These are phyloP conservation scores for Thielaviopsis euricoi DNA, from an alignment of 2,329 filamentous ascomycete species.

Conservation along the genomic window DNA sequence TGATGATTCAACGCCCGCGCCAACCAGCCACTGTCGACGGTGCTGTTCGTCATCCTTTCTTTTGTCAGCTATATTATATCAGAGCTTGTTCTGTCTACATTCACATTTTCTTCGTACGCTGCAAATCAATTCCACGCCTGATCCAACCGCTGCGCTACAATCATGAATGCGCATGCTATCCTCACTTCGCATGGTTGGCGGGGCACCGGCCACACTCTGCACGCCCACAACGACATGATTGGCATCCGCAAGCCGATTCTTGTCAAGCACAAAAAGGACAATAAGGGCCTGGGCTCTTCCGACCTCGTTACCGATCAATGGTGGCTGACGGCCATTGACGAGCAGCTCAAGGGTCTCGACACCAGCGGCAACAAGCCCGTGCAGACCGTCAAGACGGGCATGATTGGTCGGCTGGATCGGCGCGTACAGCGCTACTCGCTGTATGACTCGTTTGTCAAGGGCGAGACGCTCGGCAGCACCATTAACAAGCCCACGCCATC, in stretches of 20 bases:
- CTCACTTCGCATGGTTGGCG: conserved; percentile 81
- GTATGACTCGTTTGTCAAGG: conserved; percentile 73
- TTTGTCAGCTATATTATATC: too few relatives aligned
- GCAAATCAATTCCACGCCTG: background rate
- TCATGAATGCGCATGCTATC: conserved; percentile 72
- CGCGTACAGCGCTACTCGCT: conserved; percentile 44
- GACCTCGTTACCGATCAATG: conserved; percentile 64
- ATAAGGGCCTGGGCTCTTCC: conserved; percentile 65
- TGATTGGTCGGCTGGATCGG: conserved; percentile 39
- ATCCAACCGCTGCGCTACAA: background rate
- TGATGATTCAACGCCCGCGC: background rate
- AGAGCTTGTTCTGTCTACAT: too few relatives aligned
- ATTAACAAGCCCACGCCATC: conserved; percentile 20
- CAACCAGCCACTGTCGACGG: background rate
- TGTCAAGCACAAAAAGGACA: conserved; percentile 67
- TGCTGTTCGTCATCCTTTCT: background rate
- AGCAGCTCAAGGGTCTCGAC: conserved; percentile 68
- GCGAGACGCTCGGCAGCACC: conserved; percentile 62
- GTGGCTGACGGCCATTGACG: conserved; percentile 93
- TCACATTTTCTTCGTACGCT: too few relatives aligned
- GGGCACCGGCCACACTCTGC: conserved; percentile 74
- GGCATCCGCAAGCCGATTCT: conserved; percentile 74
- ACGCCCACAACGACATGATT: conserved; percentile 52
- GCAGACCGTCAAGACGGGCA: conserved; percentile 37
- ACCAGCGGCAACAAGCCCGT: conserved; percentile 39